phyloP scores from a whole-genome alignment of 73 alveolate species.

The Stentor roeselii region DNA sequence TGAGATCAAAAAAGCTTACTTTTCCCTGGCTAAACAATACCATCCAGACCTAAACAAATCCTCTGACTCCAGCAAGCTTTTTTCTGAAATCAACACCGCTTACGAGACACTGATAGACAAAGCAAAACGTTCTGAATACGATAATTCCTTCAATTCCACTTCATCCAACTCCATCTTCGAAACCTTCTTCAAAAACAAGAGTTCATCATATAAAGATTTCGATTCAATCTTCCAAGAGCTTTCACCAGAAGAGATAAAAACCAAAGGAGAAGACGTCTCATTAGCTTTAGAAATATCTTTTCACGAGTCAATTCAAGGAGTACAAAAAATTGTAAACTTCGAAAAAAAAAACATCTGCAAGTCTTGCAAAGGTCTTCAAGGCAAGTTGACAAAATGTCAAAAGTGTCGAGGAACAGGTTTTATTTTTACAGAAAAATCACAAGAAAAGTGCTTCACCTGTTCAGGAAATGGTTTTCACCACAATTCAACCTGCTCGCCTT shows the following conservation, averaged over 20 bases:
- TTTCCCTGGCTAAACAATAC: not conserved
- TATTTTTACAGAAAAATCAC: not conserved
- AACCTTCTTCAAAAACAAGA: too few species aligned
- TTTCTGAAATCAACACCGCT: not conserved
- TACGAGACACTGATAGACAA: not conserved
- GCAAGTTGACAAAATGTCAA: not conserved
- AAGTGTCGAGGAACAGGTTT: not conserved
- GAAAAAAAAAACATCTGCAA: not conserved
- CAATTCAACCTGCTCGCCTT: slow-evolving; percentile 63
- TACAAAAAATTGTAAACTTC: not conserved
- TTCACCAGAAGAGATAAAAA: not conserved
- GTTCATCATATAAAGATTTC: not conserved
- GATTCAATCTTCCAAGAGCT: too few species aligned
- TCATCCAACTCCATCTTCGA: too few species aligned
- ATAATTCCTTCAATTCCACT: too few species aligned
- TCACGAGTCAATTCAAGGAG: not conserved
- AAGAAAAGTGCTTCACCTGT: too few species aligned
- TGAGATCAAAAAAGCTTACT: not conserved
- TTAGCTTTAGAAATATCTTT: not conserved
- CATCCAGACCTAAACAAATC: not conserved
- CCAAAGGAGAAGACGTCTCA: not conserved
- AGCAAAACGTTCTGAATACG: not conserved
- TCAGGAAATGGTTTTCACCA: too few species aligned
- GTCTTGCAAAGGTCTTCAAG: not conserved
- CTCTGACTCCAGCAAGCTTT: not conserved